phyloP scores from a whole-genome alignment of 2,329 filamentous ascomycete genomes.

The Cordyceps fumosorosea region DNA sequence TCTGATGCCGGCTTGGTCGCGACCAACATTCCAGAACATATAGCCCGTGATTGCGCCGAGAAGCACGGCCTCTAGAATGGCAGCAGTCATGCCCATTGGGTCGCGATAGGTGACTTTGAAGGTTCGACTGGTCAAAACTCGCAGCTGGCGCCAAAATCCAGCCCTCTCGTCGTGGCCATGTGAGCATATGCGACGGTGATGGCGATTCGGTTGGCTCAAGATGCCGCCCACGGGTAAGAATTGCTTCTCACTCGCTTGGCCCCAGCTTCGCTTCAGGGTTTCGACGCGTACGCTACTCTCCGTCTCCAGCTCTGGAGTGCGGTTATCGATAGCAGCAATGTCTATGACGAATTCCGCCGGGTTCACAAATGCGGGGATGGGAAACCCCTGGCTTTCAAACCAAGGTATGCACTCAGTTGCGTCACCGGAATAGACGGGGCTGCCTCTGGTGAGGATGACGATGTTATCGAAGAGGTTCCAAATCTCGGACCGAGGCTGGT shows the following conservation, averaged over 20 bases:
- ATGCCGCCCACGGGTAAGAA: constrained; percentile 19
- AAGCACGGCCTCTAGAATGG: constrained; percentile 59
- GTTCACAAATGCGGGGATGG: constrained; percentile 66
- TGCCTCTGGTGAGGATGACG: constrained; percentile 60
- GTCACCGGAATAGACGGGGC: constrained; percentile 60
- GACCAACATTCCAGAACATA: constrained; percentile 60
- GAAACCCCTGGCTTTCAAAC: constrained; percentile 54
- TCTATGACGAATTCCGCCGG: constrained; percentile 73
- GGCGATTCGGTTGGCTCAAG: constrained; percentile 7
- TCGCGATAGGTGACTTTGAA: constrained; percentile 69
- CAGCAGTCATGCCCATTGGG: constrained; percentile 66
- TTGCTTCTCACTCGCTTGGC: constrained; percentile 26
- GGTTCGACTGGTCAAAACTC: constrained; percentile 61
- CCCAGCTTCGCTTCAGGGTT: constrained; percentile 56
- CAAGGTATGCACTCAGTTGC: constrained; percentile 53
- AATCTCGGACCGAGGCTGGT: constrained; percentile 73
- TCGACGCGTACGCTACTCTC: constrained; percentile 54
- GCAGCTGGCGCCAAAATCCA: constrained; percentile 54
- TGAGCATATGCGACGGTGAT: background rate
- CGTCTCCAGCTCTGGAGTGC: constrained; percentile 58
- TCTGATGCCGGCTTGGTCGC: constrained; percentile 63
- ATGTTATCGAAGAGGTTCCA: constrained; percentile 72
- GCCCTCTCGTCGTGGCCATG: constrained; percentile 35
- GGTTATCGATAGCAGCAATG: constrained; percentile 65
- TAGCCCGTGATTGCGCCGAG: constrained; percentile 70